Evolutionary conservation across 352 stramenopile species (phyloP), one percentile per base, ranked within the genome.

Genomic region (Globisporangium barbulae): DNA sequence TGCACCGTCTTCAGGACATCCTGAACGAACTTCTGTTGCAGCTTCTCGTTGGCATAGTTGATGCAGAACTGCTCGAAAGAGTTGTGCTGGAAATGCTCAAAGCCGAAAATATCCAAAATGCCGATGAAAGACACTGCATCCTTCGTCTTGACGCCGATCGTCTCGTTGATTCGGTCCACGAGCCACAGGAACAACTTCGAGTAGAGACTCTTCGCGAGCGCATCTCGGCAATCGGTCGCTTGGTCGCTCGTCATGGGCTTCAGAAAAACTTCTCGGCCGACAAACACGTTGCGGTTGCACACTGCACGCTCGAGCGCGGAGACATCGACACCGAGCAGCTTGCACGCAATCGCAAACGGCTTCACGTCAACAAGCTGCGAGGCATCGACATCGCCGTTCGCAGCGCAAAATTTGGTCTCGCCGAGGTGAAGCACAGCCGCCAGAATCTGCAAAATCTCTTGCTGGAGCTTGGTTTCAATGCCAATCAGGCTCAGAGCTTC

Each of bases 51-150:
- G 53, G 93, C 91, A 50, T 96, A 98, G 73, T 98, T 98, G 85
- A 98, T 98, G 64, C 92, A 98, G 53, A 98, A 95, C 73, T 99
- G 95, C 69, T 98, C 92, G 69, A 98, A 98, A 45, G 89, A 96
- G 76, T 97, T 97, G 75, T 94, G 85, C 64, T 97, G 96, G 78
- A 99, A 99, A 69, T 97, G 97, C 78, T 99, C 97, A 71, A 99
- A 99, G 47, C 97, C 97, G 69, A 99, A 99, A 68, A 99, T 99
- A 90, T 99, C 97, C 90, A 98, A 68, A 65, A 98, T 95, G 8
- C 93, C 91, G 58, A 98, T 98, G 55, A 96, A 95, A 25, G 88
- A 79, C 7, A 71, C 66, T 5, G 67, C 69, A 8, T 76, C 68
- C 22, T 70, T 76, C 7, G 67, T 78, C 35, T 80, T 73, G 7